Conservation (phyloP, 2,329 filamentous ascomycete genomes). For the Nigrospora oryzae region DNA sequence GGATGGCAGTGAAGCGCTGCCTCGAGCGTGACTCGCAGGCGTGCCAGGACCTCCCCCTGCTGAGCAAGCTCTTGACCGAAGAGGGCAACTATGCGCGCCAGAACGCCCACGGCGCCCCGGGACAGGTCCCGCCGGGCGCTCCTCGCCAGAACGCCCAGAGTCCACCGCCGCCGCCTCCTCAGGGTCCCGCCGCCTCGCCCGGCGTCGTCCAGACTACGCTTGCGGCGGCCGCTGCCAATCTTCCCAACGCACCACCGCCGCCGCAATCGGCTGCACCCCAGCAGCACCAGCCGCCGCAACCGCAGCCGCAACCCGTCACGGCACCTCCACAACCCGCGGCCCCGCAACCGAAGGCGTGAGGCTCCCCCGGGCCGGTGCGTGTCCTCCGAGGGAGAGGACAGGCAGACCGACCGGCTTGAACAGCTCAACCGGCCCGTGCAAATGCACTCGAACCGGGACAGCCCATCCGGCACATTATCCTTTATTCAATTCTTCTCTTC, state of each 20-base stretch:
- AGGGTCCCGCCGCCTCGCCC: constrained; percentile 12
- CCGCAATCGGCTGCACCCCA: background rate
- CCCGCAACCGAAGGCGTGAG: too few species aligned
- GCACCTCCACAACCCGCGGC: too few species aligned
- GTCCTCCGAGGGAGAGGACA: too few species aligned
- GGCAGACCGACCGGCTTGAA: too few species aligned
- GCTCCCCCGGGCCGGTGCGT: too few species aligned
- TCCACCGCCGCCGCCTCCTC: constrained; percentile 5
- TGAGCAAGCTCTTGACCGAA: constrained; percentile 47
- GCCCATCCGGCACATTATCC: too few species aligned
- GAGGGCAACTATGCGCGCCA: constrained; percentile 26
- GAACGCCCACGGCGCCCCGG: constrained; percentile 5
- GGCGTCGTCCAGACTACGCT: constrained; percentile 21
- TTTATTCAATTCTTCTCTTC: too few species aligned
- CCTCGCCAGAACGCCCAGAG: background rate
- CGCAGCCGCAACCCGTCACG: too few species aligned
- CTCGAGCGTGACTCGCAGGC: constrained; percentile 58
- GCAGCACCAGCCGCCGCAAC: too few species aligned
- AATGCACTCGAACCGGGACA: too few species aligned
- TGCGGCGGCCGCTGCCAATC: constrained; percentile 15
- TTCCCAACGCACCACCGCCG: background rate
- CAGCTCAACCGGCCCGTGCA: too few species aligned
- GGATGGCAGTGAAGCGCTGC: constrained; percentile 64
- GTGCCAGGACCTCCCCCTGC: constrained; percentile 49
- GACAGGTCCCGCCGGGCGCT: constrained; percentile 3